Percentiles rank a stretch among this genome's conserved stretches.
Evolutionary conservation across 805 yeast species (phyloP).

Genomic region (Sugiyamaella americana): DNA sequence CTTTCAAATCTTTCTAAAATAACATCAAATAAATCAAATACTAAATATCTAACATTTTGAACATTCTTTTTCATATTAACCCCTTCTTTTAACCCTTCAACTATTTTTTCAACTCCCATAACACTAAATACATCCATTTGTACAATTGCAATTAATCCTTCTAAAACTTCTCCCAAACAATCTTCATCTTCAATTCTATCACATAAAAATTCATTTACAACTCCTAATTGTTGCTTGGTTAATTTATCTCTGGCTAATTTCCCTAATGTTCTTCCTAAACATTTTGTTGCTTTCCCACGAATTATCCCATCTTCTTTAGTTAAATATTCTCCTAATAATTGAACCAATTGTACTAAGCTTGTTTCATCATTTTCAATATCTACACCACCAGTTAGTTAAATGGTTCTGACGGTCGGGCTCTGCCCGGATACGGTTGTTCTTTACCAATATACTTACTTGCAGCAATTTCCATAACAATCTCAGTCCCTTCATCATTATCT

Average conservation of each 20-base stretch:
- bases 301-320: constrained; percentile 51
- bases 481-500: constrained; percentile 27
- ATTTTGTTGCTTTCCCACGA: constrained; percentile 33
- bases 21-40: constrained; percentile 44
- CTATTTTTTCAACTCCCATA: constrained; percentile 28
- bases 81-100: constrained; percentile 32
- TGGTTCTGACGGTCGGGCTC: background rate
- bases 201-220: constrained; percentile 44
- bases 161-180: constrained; percentile 46
- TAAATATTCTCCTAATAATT: constrained; percentile 53
- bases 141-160: constrained; percentile 49
- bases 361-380: constrained; percentile 26
- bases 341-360: constrained; percentile 48
- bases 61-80: constrained; percentile 27
- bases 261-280: constrained; percentile 37
- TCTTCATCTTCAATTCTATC: constrained; percentile 58
- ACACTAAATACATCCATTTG: constrained; percentile 43
- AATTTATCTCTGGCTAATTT: constrained; percentile 30
- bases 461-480: constrained; percentile 24
- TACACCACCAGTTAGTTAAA: constrained; percentile 5
- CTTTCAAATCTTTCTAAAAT: constrained; percentile 10
- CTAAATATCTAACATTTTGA: constrained; percentile 43
- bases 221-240: constrained; percentile 32
- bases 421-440: background rate
- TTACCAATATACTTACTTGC: constrained; percentile 13